Conservation (phyloP, 2,329 filamentous ascomycete species). For the Fusarium austroafricanum region DNA sequence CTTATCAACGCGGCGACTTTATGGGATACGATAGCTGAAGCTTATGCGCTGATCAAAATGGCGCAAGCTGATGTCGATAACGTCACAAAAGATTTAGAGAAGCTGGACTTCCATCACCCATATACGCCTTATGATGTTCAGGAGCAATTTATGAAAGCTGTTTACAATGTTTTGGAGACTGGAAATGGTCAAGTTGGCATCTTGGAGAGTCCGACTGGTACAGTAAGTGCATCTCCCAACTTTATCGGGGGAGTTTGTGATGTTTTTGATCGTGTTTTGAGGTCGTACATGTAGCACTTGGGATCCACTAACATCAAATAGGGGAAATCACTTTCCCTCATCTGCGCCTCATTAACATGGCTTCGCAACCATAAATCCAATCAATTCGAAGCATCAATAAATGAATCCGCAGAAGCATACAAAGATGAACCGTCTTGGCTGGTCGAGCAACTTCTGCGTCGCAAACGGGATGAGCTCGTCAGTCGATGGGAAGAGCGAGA, state of each 20-base stretch:
- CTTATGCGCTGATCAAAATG: constrained; percentile 30
- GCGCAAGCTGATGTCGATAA: constrained; percentile 25
- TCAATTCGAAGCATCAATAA: constrained; percentile 65
- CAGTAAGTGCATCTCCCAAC: constrained; percentile 54
- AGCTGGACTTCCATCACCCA: constrained; percentile 82
- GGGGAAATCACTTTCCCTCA: constrained; percentile 92
- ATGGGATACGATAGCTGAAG: neutral
- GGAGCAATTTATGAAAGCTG: constrained; percentile 84
- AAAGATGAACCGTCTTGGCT: constrained; percentile 88
- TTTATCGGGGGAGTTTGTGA: no score
- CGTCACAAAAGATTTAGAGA: constrained; percentile 42
- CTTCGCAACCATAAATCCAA: constrained; percentile 81
- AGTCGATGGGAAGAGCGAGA: constrained; percentile 79
- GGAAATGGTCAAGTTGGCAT: constrained; percentile 83
- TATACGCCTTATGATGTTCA: constrained; percentile 91
- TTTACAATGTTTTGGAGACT: constrained; percentile 80
- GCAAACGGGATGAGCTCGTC: constrained; percentile 74
- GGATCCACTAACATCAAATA: constrained; percentile 48
- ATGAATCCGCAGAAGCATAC: constrained; percentile 56
- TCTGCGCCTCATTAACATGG: constrained; percentile 91
- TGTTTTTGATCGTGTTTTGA: no score
- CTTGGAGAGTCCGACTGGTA: constrained; percentile 93
- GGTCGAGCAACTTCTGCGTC: constrained; percentile 77
- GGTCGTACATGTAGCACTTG: neutral
- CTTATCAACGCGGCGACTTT: constrained; percentile 8